Base-by-base conservation (phyloP, 208 protist genomes). In the Trypanosoma melophagium region DNA sequence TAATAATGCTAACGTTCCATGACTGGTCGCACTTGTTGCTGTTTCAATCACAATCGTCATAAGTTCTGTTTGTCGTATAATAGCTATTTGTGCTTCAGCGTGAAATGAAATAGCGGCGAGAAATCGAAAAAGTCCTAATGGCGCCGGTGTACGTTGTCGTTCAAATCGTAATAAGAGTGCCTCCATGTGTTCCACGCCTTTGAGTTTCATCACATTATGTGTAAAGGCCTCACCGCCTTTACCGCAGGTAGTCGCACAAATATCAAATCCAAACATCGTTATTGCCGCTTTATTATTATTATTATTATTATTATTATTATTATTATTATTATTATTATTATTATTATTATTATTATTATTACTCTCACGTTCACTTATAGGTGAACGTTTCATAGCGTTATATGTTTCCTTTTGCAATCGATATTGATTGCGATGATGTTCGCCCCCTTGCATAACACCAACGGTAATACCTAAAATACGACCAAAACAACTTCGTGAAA, bases 11-110 rank as follows among this genome's bases (percentile, higher is more conserved):
- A 95, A 65, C 21, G 84, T 87, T 25, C 80, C 76, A 9, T 58
- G 52, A 21, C 21, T 16, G 19, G 47, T 68, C 3, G 64, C 64
- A 13, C 70, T 63, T 14, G 66, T 76, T 10, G 89, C 83, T 16
- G 77, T 22, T 54, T 91, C 89, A 41, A 89, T 40, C n/a, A 94
- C 40, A 1, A 89, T 79, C 12, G 76, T 86, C 66, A 94, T 80
- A 2, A 90, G 66, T 53, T 81, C 72, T 0, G 41, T 24, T 17
- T 72, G 60, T 17, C 71, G 72, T 3, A 86, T 71, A 17, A 92
- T 56, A 7, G 47, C 64, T 10, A 64, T 61, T 69, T 83, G 82
- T 8, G 77, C 70, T 5, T 86, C 78, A 7, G 59, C 22, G 21
- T 82, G 61, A 63, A 86, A 80, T 14, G 85, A 90, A n/a, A 90